Evolutionary conservation across 2,329 filamentous ascomycete species (phyloP).

Genomic region (Sclerotiophoma versabilis): DNA sequence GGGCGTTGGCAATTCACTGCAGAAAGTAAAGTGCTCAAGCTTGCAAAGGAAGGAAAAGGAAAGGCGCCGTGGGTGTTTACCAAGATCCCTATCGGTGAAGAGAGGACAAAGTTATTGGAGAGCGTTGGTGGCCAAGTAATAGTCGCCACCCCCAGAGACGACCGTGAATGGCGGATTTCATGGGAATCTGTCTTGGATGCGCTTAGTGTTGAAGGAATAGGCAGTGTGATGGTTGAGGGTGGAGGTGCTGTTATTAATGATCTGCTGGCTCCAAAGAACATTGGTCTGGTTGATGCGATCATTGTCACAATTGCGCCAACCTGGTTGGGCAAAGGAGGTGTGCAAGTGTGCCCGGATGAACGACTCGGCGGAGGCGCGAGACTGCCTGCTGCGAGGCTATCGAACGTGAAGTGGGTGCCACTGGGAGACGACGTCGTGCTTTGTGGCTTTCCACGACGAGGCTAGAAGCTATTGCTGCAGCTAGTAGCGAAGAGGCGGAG

Average conservation of each 20-base stretch:
- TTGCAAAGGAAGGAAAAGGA: constrained; percentile 70
- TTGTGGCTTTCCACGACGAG: constrained; percentile 66
- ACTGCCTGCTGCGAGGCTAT: constrained; percentile 69
- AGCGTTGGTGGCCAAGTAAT: constrained; percentile 37
- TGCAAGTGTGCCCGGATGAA: constrained; percentile 75
- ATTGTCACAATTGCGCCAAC: constrained; percentile 90
- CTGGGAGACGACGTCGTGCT: constrained; percentile 85
- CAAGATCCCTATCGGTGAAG: constrained; percentile 16
- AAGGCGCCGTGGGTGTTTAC: constrained; percentile 75
- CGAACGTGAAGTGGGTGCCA: constrained; percentile 74
- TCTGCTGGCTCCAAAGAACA: constrained; percentile 69
- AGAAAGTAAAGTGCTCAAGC: constrained; percentile 69
- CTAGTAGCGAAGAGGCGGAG: constrained; percentile 16
- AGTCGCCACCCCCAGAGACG: constrained; percentile 3
- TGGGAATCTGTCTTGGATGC: constrained; percentile 71
- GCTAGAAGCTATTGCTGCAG: neutral
- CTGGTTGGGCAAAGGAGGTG: constrained; percentile 85
- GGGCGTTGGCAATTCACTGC: constrained; percentile 72
- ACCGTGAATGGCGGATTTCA: constrained; percentile 4
- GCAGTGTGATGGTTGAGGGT: constrained; percentile 91
- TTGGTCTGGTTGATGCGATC: constrained; percentile 73
- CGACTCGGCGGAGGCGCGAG: constrained; percentile 57
- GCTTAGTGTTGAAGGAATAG: constrained; percentile 66
- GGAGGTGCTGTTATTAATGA: constrained; percentile 84
- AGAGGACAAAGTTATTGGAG: constrained; percentile 44